These are phyloP conservation scores for Plectosphaerella sp. DNA, from an alignment of 2,329 filamentous ascomycete genomes.

Conservation along the genomic window DNA sequence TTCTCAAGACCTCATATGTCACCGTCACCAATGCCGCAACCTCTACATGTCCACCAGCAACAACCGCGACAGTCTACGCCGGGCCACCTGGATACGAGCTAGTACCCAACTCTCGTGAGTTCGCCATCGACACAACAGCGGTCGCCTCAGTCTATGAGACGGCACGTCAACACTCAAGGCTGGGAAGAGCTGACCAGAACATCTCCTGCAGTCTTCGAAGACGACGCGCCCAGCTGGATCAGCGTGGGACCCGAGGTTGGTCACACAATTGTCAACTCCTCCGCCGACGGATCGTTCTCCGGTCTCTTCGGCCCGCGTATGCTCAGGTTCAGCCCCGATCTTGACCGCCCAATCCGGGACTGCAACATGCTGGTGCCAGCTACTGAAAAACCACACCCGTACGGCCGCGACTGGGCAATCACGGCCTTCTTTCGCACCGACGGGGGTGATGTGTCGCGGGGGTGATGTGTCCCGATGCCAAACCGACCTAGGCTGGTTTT, in stretches of 20 bases:
- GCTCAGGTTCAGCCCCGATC: background rate
- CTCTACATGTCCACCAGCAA: background rate
- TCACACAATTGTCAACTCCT: background rate
- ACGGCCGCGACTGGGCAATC: background rate
- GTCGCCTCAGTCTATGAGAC: too few relatives aligned
- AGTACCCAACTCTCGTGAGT: too few relatives aligned
- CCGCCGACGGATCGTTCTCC: background rate
- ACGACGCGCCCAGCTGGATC: too few relatives aligned
- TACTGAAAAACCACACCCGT: background rate
- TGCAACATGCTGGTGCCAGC: background rate
- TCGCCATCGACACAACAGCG: too few relatives aligned
- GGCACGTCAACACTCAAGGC: too few relatives aligned
- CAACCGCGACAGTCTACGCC: background rate
- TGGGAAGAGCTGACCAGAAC: too few relatives aligned
- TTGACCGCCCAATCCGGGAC: background rate
- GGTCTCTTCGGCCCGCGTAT: background rate
- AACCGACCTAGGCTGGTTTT: too few relatives aligned
- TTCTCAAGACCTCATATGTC: background rate
- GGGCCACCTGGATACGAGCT: too few relatives aligned
- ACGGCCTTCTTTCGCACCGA: background rate
- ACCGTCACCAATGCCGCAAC: background rate
- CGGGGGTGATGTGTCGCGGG: too few relatives aligned
- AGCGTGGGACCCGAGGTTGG: too few relatives aligned
- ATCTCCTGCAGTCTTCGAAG: too few relatives aligned
- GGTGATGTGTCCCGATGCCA: too few relatives aligned